Percentiles rank a stretch among this genome's conserved stretches.
Evolutionary conservation across 2,329 filamentous ascomycete genomes (phyloP).

Genomic region (Epicoccum sorghinum): DNA sequence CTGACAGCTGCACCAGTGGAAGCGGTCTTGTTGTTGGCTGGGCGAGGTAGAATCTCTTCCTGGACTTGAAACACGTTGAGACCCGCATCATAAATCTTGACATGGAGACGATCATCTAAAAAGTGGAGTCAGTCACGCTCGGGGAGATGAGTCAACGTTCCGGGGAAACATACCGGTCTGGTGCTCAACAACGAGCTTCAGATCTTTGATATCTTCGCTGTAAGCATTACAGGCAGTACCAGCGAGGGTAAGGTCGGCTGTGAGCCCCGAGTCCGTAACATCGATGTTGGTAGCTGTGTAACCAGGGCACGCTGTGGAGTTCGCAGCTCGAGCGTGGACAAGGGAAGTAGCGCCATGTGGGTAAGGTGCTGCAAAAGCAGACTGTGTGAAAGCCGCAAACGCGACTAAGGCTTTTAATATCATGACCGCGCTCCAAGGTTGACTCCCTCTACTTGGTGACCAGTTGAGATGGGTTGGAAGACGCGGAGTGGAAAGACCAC

Average conservation of each 20-base stretch:
- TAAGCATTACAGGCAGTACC: conserved; percentile 68
- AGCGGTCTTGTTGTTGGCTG: conserved; percentile 48
- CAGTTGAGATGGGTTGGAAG: background rate
- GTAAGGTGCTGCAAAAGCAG: conserved; percentile 26
- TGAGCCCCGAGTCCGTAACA: conserved; percentile 62
- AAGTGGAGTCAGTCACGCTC: conserved; percentile 10
- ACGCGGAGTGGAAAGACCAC: background rate
- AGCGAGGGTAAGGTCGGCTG: conserved; percentile 72
- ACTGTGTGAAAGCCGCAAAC: conserved; percentile 22
- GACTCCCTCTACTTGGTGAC: background rate
- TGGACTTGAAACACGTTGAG: conserved; percentile 77
- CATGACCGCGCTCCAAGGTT: conserved; percentile 20
- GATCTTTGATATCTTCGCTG: conserved; percentile 61
- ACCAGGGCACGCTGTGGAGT: conserved; percentile 66
- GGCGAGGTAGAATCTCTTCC: conserved; percentile 69
- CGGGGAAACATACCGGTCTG: conserved; percentile 57
- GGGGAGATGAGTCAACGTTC: too few species aligned
- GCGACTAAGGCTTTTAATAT: conserved; percentile 23
- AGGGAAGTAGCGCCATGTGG: conserved; percentile 13
- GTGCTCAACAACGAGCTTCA: conserved; percentile 66
- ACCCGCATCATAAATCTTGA: conserved; percentile 74
- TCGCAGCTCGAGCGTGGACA: conserved; percentile 9
- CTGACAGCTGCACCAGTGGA: conserved; percentile 54
- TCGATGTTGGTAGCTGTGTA: conserved; percentile 69
- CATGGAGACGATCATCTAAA: conserved; percentile 70